Percentiles rank a stretch among this genome's conserved stretches.
Evolutionary conservation across 225 moss, liverwort and hornwort species (phyloP).

Genomic region (Takakia lepidozioides): DNA sequence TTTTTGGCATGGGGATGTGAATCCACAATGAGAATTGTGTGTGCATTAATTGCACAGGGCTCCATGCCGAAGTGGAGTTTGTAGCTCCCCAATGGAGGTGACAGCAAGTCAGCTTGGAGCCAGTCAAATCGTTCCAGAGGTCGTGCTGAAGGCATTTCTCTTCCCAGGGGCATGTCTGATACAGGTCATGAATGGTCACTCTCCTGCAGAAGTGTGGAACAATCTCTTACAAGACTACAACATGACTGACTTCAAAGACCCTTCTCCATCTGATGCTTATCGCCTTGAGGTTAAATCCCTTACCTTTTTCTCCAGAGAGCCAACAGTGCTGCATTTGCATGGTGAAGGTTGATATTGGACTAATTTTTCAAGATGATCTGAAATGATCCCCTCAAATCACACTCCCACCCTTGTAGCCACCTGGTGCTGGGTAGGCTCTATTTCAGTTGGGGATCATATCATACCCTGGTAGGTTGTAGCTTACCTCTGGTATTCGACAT

Average conservation of each 20-base stretch:
- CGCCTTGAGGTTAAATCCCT: conserved; percentile 58
- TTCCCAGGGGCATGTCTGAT: conserved; percentile 43
- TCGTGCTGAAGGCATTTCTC: conserved; percentile 30
- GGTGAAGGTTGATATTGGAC: too few species aligned
- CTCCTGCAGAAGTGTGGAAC: conserved; percentile 30
- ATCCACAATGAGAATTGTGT: background rate
- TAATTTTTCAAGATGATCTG: too few species aligned
- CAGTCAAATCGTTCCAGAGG: conserved; percentile 13
- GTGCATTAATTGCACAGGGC: conserved; percentile 13
- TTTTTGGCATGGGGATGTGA: too few species aligned
- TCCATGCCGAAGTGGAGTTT: conserved; percentile 49
- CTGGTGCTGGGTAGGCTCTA: too few species aligned
- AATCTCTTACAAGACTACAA: conserved; percentile 48
- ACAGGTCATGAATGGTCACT: conserved; percentile 22
- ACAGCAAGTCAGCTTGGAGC: conserved; percentile 33
- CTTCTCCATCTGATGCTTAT: conserved; percentile 15
- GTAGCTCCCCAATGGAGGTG: conserved; percentile 40
- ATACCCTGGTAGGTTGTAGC: too few species aligned
- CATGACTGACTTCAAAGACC: conserved; percentile 18
- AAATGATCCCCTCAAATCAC: too few species aligned
- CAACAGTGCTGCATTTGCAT: too few species aligned
- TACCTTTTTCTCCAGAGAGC: too few species aligned
- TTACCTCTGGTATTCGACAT: too few species aligned
- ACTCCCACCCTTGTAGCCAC: too few species aligned
- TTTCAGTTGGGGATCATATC: too few species aligned